phyloP scores from a whole-genome alignment of 805 yeast genomes.

The Candida mattraensis region DNA sequence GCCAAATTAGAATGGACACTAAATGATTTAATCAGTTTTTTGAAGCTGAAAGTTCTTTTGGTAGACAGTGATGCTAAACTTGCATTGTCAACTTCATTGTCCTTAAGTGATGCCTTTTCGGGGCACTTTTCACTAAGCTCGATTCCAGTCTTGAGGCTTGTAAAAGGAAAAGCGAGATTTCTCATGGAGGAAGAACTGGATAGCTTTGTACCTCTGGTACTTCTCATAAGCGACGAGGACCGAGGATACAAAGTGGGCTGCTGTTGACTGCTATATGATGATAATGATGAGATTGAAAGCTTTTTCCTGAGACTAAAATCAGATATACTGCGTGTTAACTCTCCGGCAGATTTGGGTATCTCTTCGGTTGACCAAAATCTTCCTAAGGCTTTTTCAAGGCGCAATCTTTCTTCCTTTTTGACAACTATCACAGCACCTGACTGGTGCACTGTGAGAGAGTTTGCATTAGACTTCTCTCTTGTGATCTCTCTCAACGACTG shows the following conservation, averaged over 20 bases:
- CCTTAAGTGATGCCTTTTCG: not conserved
- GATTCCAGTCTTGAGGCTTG: conserved; percentile 1
- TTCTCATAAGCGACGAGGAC: conserved; percentile 10
- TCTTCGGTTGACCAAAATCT: conserved; percentile 36
- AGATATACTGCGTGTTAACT: conserved; percentile 19
- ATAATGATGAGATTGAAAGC: conserved; percentile 18
- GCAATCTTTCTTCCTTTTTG: conserved; percentile 22
- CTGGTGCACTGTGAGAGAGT: not conserved
- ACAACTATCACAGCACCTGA: conserved; percentile 7
- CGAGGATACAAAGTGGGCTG: conserved; percentile 6
- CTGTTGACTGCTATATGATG: conserved; percentile 14
- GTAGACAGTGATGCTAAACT: conserved; percentile 8
- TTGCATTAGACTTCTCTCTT: conserved; percentile 6
- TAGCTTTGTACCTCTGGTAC: conserved; percentile 6
- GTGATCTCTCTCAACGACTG: conserved; percentile 10
- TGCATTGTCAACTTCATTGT: not conserved
- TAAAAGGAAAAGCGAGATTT: conserved; percentile 9
- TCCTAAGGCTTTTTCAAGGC: conserved; percentile 29
- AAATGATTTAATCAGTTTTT: conserved; percentile 17
- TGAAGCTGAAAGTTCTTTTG: conserved; percentile 16
- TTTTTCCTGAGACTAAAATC: conserved; percentile 20
- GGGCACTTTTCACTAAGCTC: conserved; percentile 2
- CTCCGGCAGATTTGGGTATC: conserved; percentile 19
- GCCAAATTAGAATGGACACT: conserved; percentile 17
- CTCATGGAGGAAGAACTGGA: conserved; percentile 18